Conservation (phyloP, 345 rosid species). For the Microcos paniculata region DNA sequence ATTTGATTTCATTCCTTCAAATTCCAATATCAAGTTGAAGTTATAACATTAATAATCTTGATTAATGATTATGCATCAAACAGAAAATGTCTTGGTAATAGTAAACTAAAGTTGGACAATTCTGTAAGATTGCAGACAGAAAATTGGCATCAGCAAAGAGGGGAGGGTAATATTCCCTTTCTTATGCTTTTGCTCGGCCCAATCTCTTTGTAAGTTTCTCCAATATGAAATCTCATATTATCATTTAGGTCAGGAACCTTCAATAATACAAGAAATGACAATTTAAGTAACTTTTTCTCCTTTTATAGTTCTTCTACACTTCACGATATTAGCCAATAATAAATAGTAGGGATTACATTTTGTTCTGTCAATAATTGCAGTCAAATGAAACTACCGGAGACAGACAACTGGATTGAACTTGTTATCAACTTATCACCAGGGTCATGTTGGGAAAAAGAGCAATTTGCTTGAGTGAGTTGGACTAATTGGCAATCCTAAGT, state of each 20-base stretch:
- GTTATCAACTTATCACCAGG: no score
- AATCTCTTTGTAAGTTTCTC: background rate
- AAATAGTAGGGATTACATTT: no score
- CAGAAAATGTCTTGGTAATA: no score
- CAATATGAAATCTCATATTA: background rate
- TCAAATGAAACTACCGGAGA: no score
- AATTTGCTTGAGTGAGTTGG: no score
- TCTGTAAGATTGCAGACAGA: background rate
- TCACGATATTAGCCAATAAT: no score
- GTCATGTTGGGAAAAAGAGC: background rate
- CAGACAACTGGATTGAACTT: no score
- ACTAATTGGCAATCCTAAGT: background rate
- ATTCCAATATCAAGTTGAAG: background rate
- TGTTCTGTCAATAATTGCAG: no score
- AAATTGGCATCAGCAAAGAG: background rate
- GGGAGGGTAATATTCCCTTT: background rate
- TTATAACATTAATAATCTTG: background rate
- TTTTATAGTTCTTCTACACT: no score
- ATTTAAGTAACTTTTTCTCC: background rate
- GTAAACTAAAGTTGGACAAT: background rate
- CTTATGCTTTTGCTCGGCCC: background rate
- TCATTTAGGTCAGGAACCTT: background rate
- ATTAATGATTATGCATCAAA: background rate
- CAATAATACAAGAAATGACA: background rate
- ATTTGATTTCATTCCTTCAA: no score